phyloP scores from a whole-genome alignment of 345 rosid species.

The Microcos paniculata region DNA sequence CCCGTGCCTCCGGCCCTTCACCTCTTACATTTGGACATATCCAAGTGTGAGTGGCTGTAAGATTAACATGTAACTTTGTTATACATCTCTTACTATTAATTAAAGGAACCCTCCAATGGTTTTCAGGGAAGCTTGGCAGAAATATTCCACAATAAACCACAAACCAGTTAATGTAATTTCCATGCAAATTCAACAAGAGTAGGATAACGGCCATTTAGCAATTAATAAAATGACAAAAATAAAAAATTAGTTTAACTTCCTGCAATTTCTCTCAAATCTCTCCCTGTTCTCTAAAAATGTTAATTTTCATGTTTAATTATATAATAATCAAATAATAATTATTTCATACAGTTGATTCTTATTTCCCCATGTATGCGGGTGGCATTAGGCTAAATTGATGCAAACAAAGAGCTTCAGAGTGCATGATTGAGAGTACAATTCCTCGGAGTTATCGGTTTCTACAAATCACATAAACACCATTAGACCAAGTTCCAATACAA shows the following conservation, averaged over 20 bases:
- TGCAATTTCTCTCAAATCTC: not conserved
- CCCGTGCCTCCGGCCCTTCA: slow-evolving; percentile 91
- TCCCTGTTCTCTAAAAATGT: not conserved
- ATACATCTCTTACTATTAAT: not conserved
- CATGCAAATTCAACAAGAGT: not conserved
- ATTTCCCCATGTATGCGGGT: not conserved
- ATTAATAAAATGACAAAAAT: not conserved
- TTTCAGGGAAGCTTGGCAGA: not conserved
- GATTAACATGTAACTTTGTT: slow-evolving; percentile 6
- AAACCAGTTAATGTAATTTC: not conserved
- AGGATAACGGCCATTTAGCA: not conserved
- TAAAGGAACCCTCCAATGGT: not conserved
- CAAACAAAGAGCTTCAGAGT: not conserved
- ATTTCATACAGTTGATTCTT: not conserved
- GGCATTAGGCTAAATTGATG: not conserved
- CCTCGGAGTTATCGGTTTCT: not conserved
- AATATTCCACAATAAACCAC: not conserved
- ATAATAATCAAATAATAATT: not conserved
- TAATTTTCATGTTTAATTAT: not conserved
- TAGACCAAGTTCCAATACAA: not conserved
- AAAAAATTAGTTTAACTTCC: not conserved
- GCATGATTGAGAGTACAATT: not conserved
- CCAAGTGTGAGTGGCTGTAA: slow-evolving; percentile 87
- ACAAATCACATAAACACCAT: not conserved
- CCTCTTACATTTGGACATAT: slow-evolving; percentile 83